Percentiles rank a stretch among this genome's conserved stretches.
Conservation (phyloP, 2,329 filamentous ascomycete species). For the Aureobasidium sp. region DNA sequence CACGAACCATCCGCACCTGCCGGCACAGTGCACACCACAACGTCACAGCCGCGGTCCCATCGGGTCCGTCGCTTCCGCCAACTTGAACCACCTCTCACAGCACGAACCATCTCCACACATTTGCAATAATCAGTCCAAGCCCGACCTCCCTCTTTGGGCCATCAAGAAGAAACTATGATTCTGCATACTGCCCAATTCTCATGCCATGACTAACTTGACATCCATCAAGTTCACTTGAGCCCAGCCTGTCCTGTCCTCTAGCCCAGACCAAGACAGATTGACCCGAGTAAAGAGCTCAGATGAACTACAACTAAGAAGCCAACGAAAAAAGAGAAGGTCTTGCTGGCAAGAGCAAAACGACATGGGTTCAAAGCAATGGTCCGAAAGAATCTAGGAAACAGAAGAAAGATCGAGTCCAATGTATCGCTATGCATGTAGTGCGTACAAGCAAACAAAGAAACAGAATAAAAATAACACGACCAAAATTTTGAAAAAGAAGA, state of each 20-base stretch:
- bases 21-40: neutral
- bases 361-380: too few relatives aligned
- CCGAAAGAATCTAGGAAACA: neutral
- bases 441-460: neutral
- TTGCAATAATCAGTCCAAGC: too few relatives aligned
- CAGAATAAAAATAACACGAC: neutral
- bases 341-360: neutral
- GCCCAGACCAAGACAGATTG: neutral
- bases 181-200: too few relatives aligned
- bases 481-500: neutral
- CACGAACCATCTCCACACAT: slow-evolving; percentile 1
- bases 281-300: neutral
- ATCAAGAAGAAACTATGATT: neutral
- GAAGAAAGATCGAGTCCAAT: neutral
- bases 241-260: neutral
- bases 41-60: neutral
- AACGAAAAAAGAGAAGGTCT: neutral
- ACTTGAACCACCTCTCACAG: neutral
- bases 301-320: neutral
- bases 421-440: slow-evolving; percentile 8
- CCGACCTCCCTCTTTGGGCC: neutral
- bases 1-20: neutral
- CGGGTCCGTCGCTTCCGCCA: neutral
- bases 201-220: too few relatives aligned
- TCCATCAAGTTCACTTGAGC: too few relatives aligned